Conservation (phyloP, 345 rosid genomes). For the Jatropha curcas region DNA sequence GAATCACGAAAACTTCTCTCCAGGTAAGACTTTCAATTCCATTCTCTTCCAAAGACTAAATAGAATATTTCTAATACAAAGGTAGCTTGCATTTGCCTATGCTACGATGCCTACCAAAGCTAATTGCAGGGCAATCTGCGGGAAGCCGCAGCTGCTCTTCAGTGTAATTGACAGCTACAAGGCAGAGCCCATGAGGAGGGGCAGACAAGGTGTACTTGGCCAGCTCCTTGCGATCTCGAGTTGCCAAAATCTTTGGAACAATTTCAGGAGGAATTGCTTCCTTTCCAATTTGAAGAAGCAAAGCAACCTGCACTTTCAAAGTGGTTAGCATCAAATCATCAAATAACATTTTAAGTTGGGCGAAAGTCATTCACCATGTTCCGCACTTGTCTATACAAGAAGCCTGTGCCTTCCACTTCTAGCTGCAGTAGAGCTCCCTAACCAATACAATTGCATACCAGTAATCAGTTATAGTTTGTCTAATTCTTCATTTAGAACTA, state of each 20-base stretch:
- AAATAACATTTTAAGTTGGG: no score
- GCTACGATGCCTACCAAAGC: constrained; percentile 70
- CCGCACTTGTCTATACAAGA: constrained; percentile 86
- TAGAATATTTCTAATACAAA: constrained; percentile 29
- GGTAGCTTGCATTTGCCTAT: constrained; percentile 75
- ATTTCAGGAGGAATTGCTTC: constrained; percentile 74
- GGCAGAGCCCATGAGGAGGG: constrained; percentile 85
- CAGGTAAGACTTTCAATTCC: not conserved
- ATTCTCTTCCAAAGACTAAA: not conserved
- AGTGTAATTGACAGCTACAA: constrained; percentile 57
- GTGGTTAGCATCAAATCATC: not conserved
- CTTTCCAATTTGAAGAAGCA: constrained; percentile 81
- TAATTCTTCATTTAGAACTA: not conserved
- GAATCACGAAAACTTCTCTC: no score
- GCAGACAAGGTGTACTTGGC: constrained; percentile 67
- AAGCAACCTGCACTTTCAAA: constrained; percentile 63
- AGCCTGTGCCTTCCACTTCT: constrained; percentile 91
- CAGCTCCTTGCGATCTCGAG: constrained; percentile 70
- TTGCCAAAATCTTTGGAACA: constrained; percentile 62
- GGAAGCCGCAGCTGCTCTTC: constrained; percentile 73
- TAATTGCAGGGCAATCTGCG: constrained; percentile 48
- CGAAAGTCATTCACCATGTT: constrained; percentile 66
- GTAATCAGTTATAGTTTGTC: no score
- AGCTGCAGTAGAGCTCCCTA: constrained; percentile 79
- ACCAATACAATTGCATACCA: constrained; percentile 11